Percentiles rank a stretch among this genome's conserved stretches.
Evolutionary conservation across 345 rosid species (phyloP).

Genomic region (Sisymbrium altissimum): DNA sequence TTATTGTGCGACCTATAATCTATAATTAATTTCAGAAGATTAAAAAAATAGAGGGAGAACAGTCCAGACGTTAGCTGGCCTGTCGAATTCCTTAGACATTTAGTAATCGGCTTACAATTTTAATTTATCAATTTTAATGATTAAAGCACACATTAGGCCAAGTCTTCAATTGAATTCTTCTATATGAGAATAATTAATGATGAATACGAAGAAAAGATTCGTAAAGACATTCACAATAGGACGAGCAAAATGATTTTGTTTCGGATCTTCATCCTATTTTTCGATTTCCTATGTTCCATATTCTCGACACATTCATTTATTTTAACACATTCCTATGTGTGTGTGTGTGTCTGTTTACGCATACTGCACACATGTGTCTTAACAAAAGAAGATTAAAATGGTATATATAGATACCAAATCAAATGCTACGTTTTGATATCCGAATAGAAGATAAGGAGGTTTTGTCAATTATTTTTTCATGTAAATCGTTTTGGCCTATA

Average conservation of each 20-base stretch:
- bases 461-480: background rate
- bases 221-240: constrained; percentile 19
- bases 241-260: constrained; percentile 25
- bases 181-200: constrained; percentile 13
- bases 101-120: background rate
- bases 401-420: background rate
- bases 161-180: background rate
- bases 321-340: background rate
- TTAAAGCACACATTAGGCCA: constrained; percentile 8
- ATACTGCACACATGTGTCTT: background rate
- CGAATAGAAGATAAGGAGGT: background rate
- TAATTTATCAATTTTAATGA: background rate
- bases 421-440: constrained; percentile 1
- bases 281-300: constrained; percentile 15
- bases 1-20: background rate
- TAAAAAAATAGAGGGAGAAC: background rate
- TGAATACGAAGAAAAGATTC: constrained; percentile 15
- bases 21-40: background rate
- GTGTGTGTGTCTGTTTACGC: background rate
- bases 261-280: background rate
- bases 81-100: constrained; percentile 11
- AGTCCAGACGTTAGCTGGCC: constrained; percentile 17
- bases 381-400: background rate
- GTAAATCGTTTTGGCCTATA: background rate
- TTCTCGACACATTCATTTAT: constrained; percentile 15